Evolutionary conservation across 2,329 filamentous ascomycete genomes (phyloP).

Genomic region (Helotiales sp.): DNA sequence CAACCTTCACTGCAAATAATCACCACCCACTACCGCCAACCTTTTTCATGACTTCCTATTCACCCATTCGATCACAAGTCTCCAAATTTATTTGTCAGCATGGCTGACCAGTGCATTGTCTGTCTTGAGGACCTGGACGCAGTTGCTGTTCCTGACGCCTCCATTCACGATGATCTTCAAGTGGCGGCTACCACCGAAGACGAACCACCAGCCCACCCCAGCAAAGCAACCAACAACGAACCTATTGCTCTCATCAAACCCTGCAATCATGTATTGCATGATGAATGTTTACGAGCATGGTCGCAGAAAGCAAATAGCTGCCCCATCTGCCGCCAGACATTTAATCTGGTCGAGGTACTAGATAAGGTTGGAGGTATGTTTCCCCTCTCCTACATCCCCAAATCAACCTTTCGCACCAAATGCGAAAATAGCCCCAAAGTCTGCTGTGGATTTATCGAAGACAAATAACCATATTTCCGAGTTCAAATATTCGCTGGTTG

Average conservation of each 20-base stretch:
- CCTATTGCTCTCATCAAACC: constrained; percentile 62
- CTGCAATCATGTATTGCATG: constrained; percentile 90
- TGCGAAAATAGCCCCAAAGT: not conserved
- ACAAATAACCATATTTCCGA: not conserved
- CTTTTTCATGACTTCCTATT: constrained; percentile 34
- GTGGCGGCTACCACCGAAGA: constrained; percentile 23
- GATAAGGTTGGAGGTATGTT: constrained; percentile 75
- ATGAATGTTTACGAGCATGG: constrained; percentile 92
- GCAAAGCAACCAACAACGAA: constrained; percentile 21
- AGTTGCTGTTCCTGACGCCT: constrained; percentile 16
- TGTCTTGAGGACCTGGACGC: constrained; percentile 61
- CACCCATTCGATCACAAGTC: constrained; percentile 15
- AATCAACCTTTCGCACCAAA: not conserved
- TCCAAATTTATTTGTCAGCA: constrained; percentile 26
- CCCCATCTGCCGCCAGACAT: constrained; percentile 89
- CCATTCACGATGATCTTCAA: constrained; percentile 22
- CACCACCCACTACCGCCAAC: constrained; percentile 3
- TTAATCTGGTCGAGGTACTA: constrained; percentile 87
- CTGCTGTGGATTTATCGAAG: constrained; percentile 2
- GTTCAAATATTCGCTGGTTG: constrained; percentile 1
- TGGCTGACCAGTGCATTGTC: constrained; percentile 68
- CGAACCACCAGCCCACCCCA: constrained; percentile 26
- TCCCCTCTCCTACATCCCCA: constrained; percentile 11
- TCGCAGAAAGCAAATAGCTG: constrained; percentile 96
- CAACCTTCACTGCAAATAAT: not conserved